Evolutionary conservation across 352 stramenopile genomes (phyloP), one percentile per base, ranked within the genome.

Genomic region (Blastocystis sp.): DNA sequence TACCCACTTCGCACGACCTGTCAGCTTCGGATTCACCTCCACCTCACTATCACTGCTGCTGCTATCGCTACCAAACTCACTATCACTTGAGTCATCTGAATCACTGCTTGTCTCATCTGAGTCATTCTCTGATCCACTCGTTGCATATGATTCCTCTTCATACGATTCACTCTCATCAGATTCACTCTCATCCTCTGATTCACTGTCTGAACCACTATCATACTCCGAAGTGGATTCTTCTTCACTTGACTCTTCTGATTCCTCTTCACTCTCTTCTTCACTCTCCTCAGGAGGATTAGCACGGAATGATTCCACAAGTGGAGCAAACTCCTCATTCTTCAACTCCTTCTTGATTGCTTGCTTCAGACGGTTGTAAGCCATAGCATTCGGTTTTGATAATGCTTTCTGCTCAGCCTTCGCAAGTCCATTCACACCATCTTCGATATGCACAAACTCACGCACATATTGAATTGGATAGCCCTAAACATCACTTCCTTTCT

Each of bases 1-100:
- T 32, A 83, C 71, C 71, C 71, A 83, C 57, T 83, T 83, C 29
- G 71, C 71, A 49, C 71, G 52, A n/a, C 71, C 71, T 39, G 71
- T 83, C 32, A 69, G 52, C 42, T 83, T 83, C 27, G 71, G 71
- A 35, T 83, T 83, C 52, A 46, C 42, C 57, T 83, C 71, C 37
- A 52, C 32, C 29, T 83, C 71, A 43, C 71, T 83, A 39, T 83
- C 71, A 43, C 71, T 83, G 57, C 71, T 83, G 46, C 58, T 46
- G 19, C 71, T 83, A 32, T 39, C 27, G 32, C 52, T 69, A 37
- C 43, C 29, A 49, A 83, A 83, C n/a, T 78, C 67, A 43, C 71
- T 83, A 19, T 83, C 71, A 39, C 42, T 69, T 2, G 52, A 65
- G 2, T 69, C 21, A 69, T 16, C n/a, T 6, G 71, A 35, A 16